Conservation (phyloP, 2,329 filamentous ascomycete species). For the Alternaria postmessia region DNA sequence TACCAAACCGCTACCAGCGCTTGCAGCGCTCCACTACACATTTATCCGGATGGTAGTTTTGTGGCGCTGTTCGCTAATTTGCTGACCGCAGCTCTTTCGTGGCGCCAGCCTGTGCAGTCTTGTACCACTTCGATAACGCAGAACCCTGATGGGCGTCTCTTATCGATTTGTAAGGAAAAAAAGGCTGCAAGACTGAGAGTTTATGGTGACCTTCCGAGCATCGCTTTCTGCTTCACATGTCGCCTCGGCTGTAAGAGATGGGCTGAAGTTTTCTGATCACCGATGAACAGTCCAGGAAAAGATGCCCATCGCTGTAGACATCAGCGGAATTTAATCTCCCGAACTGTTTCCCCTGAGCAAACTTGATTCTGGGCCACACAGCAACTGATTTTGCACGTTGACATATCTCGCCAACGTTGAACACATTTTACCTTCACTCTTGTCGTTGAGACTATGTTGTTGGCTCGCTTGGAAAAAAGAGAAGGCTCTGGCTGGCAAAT, state of each 20-base stretch:
- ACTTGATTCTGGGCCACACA: not conserved
- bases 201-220: not conserved
- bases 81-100: not conserved
- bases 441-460: not conserved
- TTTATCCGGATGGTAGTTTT: not conserved
- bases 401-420: not conserved
- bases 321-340: accelerated
- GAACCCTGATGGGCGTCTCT: not conserved
- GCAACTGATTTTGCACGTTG: no score
- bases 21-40: not conserved
- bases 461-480: not conserved
- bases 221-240: not conserved
- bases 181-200: accelerated
- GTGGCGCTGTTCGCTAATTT: not conserved
- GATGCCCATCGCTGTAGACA: not conserved
- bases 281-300: not conserved
- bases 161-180: not conserved
- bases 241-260: not conserved
- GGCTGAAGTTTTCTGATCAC: not conserved
- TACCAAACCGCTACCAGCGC: not conserved
- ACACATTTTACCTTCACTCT: not conserved
- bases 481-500: not conserved
- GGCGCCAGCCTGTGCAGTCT: not conserved
- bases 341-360: not conserved
- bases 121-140: not conserved